Evolutionary conservation across 768 basidiomycete genomes (phyloP), one percentile per base, ranked within the genome.

Genomic region (Daedaleopsis sinensis): DNA sequence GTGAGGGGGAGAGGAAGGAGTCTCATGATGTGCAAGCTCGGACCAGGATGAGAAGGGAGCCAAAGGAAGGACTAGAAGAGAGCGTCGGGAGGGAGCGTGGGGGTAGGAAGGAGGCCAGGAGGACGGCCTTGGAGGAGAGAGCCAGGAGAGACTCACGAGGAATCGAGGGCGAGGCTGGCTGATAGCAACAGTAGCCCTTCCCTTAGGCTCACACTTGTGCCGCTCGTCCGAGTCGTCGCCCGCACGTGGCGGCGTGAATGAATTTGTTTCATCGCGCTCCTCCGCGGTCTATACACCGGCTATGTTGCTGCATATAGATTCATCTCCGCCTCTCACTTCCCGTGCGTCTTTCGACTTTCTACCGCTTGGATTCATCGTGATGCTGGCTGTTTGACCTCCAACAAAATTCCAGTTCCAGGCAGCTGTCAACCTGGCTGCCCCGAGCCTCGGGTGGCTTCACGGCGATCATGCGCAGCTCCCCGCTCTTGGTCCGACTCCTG

Each of bases 21-120:
- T 65, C 75, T 81, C 84, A 85, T 86, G 69, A 37, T 50, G 62
- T 19, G 64, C 55, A 55, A 61, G 65, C 7, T 3, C 7, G 27
- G 27, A 7, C 67, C 60, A 59, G 62, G 67, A 48, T 71, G 61
- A 11, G 39, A 64, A 58, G 70, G 38, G 55, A 52, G 54, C 18
- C 48, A 43, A 66, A 69, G 38, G 66, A 67, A 49, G n/a, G 66
- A 59, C 60, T 51, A 65, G 69, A 66, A 63, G 69, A 59, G 62
- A 67, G 59, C 50, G 58, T 55, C 51, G 55, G 38, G 64, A 48
- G 36, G 67, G 68, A 54, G 59, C 61, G 55, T 52, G 65, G 62
- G 66, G 49, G 47, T 58, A 53, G 48, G 63, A 48, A 48, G 60
- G 42, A 58, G 32, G 51, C 46, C 21, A 42, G 58, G 54, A 44